A percentile compares a stretch with the other conserved stretches of the same genome.
These are phyloP conservation scores for Rhizopogon roseolus DNA, from an alignment of 768 basidiomycete species.

Conservation along the genomic window DNA sequence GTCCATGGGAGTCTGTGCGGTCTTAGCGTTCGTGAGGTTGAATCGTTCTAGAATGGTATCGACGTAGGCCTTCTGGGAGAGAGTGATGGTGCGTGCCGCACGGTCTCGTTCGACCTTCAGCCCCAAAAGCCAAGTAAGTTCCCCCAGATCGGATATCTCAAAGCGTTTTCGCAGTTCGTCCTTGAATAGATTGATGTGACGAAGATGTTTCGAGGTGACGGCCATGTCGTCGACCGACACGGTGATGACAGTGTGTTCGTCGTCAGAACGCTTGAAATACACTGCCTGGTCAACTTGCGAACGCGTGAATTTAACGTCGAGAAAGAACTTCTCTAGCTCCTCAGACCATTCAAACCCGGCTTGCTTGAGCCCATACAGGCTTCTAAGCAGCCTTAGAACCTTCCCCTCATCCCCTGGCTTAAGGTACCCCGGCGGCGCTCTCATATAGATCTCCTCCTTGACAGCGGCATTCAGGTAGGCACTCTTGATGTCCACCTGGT, in stretches of 20 bases:
- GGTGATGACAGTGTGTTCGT: constrained; percentile 21
- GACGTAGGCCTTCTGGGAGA: constrained; percentile 20
- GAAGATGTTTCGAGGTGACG: constrained; percentile 16
- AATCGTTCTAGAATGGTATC: too few species aligned
- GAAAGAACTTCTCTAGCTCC: neutral
- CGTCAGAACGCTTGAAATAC: neutral
- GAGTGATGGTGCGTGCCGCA: constrained; percentile 1
- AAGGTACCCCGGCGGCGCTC: constrained; percentile 25
- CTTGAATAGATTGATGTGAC: neutral
- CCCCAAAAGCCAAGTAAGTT: constrained; percentile 15
- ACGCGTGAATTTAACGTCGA: neutral
- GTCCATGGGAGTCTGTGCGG: too few species aligned
- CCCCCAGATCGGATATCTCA: constrained; percentile 11
- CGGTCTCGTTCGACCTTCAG: constrained; percentile 15
- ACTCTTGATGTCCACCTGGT: constrained; percentile 9
- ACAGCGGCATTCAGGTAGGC: constrained; percentile 11
- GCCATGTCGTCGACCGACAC: constrained; percentile 29
- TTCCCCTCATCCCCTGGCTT: constrained; percentile 14
- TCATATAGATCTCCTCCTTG: constrained; percentile 33
- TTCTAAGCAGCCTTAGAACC: constrained; percentile 17
- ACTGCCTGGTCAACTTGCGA: too few species aligned
- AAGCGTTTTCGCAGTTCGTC: neutral
- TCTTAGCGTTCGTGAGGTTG: too few species aligned
- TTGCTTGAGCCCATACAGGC: constrained; percentile 38
- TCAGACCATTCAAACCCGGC: constrained; percentile 27